These are phyloP conservation scores for Cytidiella melzeri DNA, from an alignment of 768 basidiomycete genomes.

Conservation along the genomic window DNA sequence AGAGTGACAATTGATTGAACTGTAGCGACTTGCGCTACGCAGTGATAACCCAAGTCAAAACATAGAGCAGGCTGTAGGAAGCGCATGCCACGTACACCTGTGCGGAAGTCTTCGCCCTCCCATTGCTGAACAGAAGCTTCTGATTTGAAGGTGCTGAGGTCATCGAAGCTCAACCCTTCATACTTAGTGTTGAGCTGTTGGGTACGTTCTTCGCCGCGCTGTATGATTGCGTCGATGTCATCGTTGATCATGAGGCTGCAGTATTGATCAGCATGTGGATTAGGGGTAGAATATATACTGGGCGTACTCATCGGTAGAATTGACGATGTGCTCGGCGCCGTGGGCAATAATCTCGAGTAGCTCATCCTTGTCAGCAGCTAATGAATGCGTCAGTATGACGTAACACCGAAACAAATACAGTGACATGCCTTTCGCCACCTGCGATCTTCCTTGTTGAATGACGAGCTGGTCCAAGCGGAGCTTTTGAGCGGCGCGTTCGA, in stretches of 20 bases:
- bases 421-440: constrained; percentile 64
- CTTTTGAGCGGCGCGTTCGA: constrained; percentile 94
- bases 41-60: neutral
- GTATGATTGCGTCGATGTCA: constrained; percentile 93
- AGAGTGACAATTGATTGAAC: constrained; percentile 77
- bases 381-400: neutral
- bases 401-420: neutral
- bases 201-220: constrained; percentile 86
- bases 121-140: constrained; percentile 88
- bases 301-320: constrained; percentile 62
- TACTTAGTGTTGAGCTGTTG: constrained; percentile 86
- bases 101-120: constrained; percentile 91
- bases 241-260: constrained; percentile 69
- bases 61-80: neutral
- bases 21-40: constrained; percentile 59
- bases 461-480: constrained; percentile 91
- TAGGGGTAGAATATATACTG: neutral
- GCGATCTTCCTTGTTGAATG: constrained; percentile 90
- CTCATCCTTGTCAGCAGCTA: constrained; percentile 92
- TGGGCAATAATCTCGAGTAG: constrained; percentile 97
- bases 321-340: constrained; percentile 96
- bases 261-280: neutral
- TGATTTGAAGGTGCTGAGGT: constrained; percentile 94
- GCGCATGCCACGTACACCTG: constrained; percentile 41
- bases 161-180: constrained; percentile 88